phyloP scores from a whole-genome alignment of 2,329 filamentous ascomycete genomes.

The Clonostachys rosea region DNA sequence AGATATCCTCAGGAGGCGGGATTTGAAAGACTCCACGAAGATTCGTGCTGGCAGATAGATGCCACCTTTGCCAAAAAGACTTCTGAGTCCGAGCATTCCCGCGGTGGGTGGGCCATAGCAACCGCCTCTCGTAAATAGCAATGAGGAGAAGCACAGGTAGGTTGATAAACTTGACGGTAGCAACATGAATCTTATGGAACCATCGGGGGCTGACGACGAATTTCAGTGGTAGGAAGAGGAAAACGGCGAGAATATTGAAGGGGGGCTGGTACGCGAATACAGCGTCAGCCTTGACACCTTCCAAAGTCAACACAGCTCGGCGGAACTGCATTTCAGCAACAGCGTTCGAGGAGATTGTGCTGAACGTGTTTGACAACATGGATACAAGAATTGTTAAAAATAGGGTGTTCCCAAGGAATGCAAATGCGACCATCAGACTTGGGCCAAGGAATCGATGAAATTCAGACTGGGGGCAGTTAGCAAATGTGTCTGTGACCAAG shows the following conservation, averaged over 20 bases:
- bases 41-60: slow-evolving; percentile 67
- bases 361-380: slow-evolving; percentile 81
- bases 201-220: slow-evolving; percentile 74
- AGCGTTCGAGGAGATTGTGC: slow-evolving; percentile 70
- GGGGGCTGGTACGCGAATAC: slow-evolving; percentile 80
- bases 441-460: slow-evolving; percentile 81
- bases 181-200: slow-evolving; percentile 89
- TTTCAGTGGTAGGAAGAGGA: slow-evolving; percentile 72
- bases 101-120: slow-evolving; percentile 50
- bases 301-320: slow-evolving; percentile 74
- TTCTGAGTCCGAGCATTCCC: slow-evolving; percentile 5
- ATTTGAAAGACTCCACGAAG: slow-evolving; percentile 70
- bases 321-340: slow-evolving; percentile 82
- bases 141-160: slow-evolving; percentile 70
- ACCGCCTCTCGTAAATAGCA: slow-evolving; percentile 63
- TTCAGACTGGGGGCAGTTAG: slow-evolving; percentile 38
- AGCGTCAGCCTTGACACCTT: slow-evolving; percentile 80
- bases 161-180: slow-evolving; percentile 69
- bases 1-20: slow-evolving; percentile 58
- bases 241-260: slow-evolving; percentile 75
- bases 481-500: background rate
- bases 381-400: slow-evolving; percentile 88
- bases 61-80: slow-evolving; percentile 61
- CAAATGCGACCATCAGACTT: slow-evolving; percentile 75
- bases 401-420: slow-evolving; percentile 80